Evolutionary conservation across 2,329 filamentous ascomycete species (phyloP).

Genomic region (Rutstroemia sp.): DNA sequence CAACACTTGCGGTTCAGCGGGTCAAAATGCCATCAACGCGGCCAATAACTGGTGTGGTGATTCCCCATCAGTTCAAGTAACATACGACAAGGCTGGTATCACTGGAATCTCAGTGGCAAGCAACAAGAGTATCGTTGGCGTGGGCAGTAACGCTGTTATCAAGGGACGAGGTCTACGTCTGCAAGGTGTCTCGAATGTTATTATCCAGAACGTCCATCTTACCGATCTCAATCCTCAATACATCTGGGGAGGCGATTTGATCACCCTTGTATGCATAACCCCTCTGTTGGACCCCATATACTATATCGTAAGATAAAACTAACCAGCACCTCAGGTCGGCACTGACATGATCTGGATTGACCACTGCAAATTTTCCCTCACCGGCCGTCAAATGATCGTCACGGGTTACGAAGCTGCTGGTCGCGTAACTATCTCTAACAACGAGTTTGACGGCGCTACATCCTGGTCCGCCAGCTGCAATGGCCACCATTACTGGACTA

Average conservation of each 20-base stretch:
- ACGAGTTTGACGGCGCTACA: slow-evolving; percentile 37
- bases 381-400: slow-evolving; percentile 35
- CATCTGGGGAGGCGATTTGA: slow-evolving; percentile 33
- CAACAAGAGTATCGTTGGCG: slow-evolving; percentile 26
- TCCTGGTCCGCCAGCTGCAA: slow-evolving; percentile 37
- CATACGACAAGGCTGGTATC: slow-evolving; percentile 14
- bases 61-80: slow-evolving; percentile 1
- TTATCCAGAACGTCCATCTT: slow-evolving; percentile 23
- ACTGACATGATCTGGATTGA: slow-evolving; percentile 31
- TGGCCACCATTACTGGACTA: slow-evolving; percentile 39
- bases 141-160: slow-evolving; percentile 16
- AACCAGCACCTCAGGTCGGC: slow-evolving; percentile 10
- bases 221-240: slow-evolving; percentile 31
- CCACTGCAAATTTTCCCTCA: slow-evolving; percentile 27
- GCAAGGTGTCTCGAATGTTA: slow-evolving; percentile 20
- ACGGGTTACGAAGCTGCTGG: slow-evolving; percentile 27
- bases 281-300: not conserved
- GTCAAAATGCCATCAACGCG: slow-evolving; percentile 12
- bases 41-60: slow-evolving; percentile 11
- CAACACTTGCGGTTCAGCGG: slow-evolving; percentile 10
- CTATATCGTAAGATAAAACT: not conserved
- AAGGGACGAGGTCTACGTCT: slow-evolving; percentile 22
- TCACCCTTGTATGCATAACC: slow-evolving; percentile 19
- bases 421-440: slow-evolving; percentile 38
- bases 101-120: slow-evolving; percentile 20